phyloP scores from a whole-genome alignment of 2,329 filamentous ascomycete genomes.

The Epicoccum sorghinum region DNA sequence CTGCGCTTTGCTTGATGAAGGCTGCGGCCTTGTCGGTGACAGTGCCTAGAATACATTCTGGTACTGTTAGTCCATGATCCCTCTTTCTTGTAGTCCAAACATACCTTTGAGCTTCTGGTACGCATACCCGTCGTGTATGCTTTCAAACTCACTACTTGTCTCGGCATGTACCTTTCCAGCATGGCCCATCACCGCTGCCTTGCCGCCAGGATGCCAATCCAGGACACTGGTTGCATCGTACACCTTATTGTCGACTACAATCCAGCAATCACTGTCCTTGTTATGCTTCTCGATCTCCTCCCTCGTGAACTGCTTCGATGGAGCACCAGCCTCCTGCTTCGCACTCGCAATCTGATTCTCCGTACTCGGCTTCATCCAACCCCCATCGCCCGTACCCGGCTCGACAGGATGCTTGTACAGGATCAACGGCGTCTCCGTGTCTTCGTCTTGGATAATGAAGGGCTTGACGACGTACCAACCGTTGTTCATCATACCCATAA shows the following conservation, averaged over 20 bases:
- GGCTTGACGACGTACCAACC: conserved; percentile 56
- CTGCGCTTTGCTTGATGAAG: conserved; percentile 54
- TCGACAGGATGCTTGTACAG: conserved; percentile 44
- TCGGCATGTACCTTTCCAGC: conserved; percentile 58
- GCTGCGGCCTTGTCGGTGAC: conserved; percentile 58
- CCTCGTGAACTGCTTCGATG: conserved; percentile 59
- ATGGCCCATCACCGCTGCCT: conserved; percentile 56
- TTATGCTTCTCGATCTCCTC: conserved; percentile 57
- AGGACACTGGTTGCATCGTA: conserved; percentile 69
- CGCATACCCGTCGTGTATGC: conserved; percentile 59
- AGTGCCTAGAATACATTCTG: conserved; percentile 58
- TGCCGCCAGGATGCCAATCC: conserved; percentile 64
- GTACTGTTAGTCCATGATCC: not conserved
- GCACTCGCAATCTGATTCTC: conserved; percentile 54
- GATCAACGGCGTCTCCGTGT: conserved; percentile 38
- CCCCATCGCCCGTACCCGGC: conserved; percentile 53
- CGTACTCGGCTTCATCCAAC: conserved; percentile 59
- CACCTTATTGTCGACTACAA: conserved; percentile 68
- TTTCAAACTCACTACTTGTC: conserved; percentile 57
- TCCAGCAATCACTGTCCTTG: conserved; percentile 56
- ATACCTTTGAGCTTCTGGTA: conserved; percentile 55
- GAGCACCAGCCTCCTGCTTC: conserved; percentile 53
- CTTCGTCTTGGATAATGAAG: conserved; percentile 44
- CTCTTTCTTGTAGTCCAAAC: conserved; percentile 4
- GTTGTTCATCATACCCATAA: conserved; percentile 64